phyloP scores from a whole-genome alignment of 306 rosid genomes.

The Morella rubra region DNA sequence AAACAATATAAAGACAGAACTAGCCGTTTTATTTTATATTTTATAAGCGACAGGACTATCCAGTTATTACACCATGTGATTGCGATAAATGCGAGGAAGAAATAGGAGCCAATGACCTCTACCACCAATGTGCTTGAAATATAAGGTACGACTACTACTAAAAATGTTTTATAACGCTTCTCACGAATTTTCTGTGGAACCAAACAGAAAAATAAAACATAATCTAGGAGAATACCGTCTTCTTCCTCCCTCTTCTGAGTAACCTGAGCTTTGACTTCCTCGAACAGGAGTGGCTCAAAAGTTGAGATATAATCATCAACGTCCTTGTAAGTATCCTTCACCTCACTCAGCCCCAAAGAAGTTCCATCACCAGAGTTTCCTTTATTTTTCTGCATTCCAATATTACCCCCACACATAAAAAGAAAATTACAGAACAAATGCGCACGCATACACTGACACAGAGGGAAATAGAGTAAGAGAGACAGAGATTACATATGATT shows the following conservation, averaged over 20 bases:
- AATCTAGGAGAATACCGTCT: constrained; percentile 39
- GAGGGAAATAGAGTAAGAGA: background rate
- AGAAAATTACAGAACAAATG: background rate
- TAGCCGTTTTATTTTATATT: too few relatives aligned
- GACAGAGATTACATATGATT: constrained; percentile 36
- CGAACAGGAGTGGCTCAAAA: constrained; percentile 81
- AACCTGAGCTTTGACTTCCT: constrained; percentile 85
- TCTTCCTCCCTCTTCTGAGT: constrained; percentile 50
- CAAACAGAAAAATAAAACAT: background rate
- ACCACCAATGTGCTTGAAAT: background rate
- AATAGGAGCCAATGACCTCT: background rate
- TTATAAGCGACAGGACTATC: background rate
- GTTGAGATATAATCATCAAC: constrained; percentile 78
- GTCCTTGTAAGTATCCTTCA: constrained; percentile 56
- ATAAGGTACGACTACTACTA: too few relatives aligned
- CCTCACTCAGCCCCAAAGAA: constrained; percentile 40
- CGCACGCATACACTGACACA: background rate
- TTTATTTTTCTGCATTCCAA: constrained; percentile 37
- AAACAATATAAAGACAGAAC: background rate
- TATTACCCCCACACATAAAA: constrained; percentile 1
- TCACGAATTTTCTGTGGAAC: background rate
- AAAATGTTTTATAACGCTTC: background rate
- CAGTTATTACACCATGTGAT: background rate
- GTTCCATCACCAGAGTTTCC: constrained; percentile 22
- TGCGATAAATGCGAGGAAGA: background rate